Conservation (phyloP, 306 rosid species). For the Quercus cerris region DNA sequence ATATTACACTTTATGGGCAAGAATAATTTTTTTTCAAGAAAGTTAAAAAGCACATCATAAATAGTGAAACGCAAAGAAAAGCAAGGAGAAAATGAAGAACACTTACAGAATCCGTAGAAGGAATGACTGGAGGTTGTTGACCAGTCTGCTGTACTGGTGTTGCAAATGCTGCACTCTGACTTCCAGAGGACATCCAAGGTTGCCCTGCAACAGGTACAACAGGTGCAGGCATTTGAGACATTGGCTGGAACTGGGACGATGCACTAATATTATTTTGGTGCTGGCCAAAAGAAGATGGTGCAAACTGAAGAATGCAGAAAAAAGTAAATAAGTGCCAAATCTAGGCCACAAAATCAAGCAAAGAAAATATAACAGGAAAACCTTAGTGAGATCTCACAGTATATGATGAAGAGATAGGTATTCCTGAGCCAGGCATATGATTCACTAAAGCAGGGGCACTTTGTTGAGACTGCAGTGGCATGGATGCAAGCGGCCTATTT, state of each 20-base stretch:
- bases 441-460: slow-evolving; percentile 53
- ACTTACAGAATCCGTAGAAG: slow-evolving; percentile 55
- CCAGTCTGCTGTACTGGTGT: slow-evolving; percentile 58
- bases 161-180: slow-evolving; percentile 50
- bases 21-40: neutral
- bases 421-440: slow-evolving; percentile 80
- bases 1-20: neutral
- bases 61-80: neutral
- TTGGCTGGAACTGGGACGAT: slow-evolving; percentile 61
- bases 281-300: slow-evolving; percentile 59
- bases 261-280: slow-evolving; percentile 60
- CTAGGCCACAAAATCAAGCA: slow-evolving; percentile 10
- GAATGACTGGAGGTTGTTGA: slow-evolving; percentile 52
- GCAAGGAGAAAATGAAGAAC: neutral
- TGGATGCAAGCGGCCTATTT: slow-evolving; percentile 61
- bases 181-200: slow-evolving; percentile 71
- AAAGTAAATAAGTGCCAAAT: slow-evolving; percentile 5
- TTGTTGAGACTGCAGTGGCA: slow-evolving; percentile 69
- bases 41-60: slow-evolving; percentile 11
- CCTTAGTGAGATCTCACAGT: slow-evolving; percentile 43
- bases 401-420: slow-evolving; percentile 65
- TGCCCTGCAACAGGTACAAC: slow-evolving; percentile 51
- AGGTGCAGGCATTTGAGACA: slow-evolving; percentile 70
- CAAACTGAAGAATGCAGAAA: slow-evolving; percentile 44
- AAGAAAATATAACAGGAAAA: neutral